Evolutionary conservation across 352 stramenopile genomes (phyloP), one percentile per base, ranked within the genome.

Genomic region (Globisporangium parvum): DNA sequence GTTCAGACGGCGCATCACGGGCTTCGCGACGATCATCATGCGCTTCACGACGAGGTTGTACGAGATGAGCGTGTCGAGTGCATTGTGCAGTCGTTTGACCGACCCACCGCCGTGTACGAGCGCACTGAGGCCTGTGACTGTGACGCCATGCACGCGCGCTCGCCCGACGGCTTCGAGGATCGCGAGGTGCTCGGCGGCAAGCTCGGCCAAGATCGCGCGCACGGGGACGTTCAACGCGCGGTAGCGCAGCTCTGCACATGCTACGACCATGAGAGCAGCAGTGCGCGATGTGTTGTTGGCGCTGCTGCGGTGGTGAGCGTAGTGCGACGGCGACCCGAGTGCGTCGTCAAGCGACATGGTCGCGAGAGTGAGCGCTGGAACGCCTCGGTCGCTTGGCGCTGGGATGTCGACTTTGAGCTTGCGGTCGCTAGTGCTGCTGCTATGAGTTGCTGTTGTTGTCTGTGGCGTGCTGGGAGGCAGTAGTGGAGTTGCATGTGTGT

Each of bases 1-100:
- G 47, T 93, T 93, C 45, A 93, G 62, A 5, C 80, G 77, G 0
- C 76, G 62, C 74, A 89, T 89, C 0, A 55, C 52, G 31, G 80
- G 80, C 20, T 65, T 66, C 2, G 68, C 59, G 40, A 90, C 80
- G 55, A 93, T 88, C 71, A 93, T 78, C 70, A 91, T 88, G 61
- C 82, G 65, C 68, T 93, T 93, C 41, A 91, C 75, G 37, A 93
- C 78, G 24, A 93, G 53, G 28, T 70, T 71, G 62, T 89, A 87
- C 50, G 82, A 93, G 14, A 93, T 71, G 3, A 93, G 65, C 60
- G 75, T 89, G 56, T 93, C 82, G 20, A 93, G 69, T 23, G 62
- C 80, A 51, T 80, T 91, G 65, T 93, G 82, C 57, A 90, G 55
- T 39, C 77, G 67, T 65, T 93, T 93, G 37, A 93, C 75, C 3